Evolutionary conservation across 495 filamentous ascomycete species (phyloP).

Genomic region (Xylaria palmicola): DNA sequence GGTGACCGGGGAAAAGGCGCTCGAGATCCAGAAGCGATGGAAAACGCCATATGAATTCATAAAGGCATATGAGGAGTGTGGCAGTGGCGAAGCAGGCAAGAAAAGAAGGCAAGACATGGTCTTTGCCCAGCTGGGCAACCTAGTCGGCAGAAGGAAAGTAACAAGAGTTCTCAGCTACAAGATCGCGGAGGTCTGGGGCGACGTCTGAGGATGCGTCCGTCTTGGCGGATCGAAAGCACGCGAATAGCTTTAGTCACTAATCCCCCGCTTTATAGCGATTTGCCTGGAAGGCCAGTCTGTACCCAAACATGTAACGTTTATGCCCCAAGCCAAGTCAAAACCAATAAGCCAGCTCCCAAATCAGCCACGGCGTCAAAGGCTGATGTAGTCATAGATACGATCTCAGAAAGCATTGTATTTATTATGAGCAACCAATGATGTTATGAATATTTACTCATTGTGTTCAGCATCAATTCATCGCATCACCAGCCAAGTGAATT

Average conservation of each 20-base stretch:
- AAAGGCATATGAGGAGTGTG: slow-evolving; percentile 61
- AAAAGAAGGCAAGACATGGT: slow-evolving; percentile 56
- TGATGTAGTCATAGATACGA: background rate
- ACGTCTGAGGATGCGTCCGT: slow-evolving; percentile 18
- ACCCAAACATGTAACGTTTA: background rate
- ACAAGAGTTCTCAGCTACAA: slow-evolving; percentile 62
- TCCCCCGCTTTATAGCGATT: background rate
- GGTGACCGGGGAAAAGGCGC: slow-evolving; percentile 76
- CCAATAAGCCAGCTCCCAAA: background rate
- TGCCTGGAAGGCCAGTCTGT: background rate
- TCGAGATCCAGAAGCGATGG: slow-evolving; percentile 77
- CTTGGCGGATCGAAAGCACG: background rate
- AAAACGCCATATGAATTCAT: slow-evolving; percentile 69
- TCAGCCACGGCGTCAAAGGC: background rate
- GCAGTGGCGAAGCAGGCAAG: slow-evolving; percentile 41
- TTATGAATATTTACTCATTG: background rate
- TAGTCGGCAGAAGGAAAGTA: slow-evolving; percentile 70
- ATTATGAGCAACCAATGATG: background rate
- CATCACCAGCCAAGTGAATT: background rate
- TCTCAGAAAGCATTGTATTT: background rate
- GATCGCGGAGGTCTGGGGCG: slow-evolving; percentile 74
- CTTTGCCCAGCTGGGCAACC: slow-evolving; percentile 47
- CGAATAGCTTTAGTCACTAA: background rate
- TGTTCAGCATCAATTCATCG: background rate
- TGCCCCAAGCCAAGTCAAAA: background rate